Conservation (phyloP, 108 stramenopile genomes). For the Bacterosira constricta region DNA sequence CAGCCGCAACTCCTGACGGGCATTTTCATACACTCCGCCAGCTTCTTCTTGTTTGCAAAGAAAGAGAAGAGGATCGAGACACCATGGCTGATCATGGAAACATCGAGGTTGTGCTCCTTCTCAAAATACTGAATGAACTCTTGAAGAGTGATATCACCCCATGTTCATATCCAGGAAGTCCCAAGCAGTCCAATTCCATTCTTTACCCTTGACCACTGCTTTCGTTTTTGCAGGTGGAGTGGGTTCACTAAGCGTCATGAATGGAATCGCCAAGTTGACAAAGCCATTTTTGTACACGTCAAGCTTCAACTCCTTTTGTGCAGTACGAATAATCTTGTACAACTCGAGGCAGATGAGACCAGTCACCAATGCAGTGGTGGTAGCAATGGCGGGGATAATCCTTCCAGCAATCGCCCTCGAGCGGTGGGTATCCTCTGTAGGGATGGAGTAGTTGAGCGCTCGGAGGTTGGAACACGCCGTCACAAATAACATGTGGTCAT, state of each 20-base stretch:
- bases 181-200: conserved; percentile 98
- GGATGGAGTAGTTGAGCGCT: conserved; percentile 95
- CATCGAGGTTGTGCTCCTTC: conserved; percentile 93
- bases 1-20: conserved; percentile 89
- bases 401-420: conserved; percentile 96
- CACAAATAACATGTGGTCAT: conserved; percentile 97
- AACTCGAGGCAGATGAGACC: conserved; percentile 96
- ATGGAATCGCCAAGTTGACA: conserved; percentile 94
- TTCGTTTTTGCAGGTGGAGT: conserved; percentile 87
- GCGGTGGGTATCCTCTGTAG: conserved; percentile 96
- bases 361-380: conserved; percentile 97
- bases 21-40: conserved; percentile 94
- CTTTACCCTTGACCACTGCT: conserved; percentile 84
- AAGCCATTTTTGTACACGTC: conserved; percentile 97
- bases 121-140: conserved; percentile 93
- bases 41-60: conserved; percentile 97
- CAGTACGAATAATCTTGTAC: conserved; percentile 93
- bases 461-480: conserved; percentile 96
- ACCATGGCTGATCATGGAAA: conserved; percentile 96
- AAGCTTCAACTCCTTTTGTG: conserved; percentile 86
- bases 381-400: conserved; percentile 99
- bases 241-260: conserved; percentile 97
- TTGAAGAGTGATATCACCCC: conserved; percentile 87
- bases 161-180: conserved; percentile 91
- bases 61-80: conserved; percentile 96